A percentile compares a stretch with the other conserved stretches of the same genome.
phyloP scores from a whole-genome alignment of 1,139 yeast species.

The Diutina rugosa region DNA sequence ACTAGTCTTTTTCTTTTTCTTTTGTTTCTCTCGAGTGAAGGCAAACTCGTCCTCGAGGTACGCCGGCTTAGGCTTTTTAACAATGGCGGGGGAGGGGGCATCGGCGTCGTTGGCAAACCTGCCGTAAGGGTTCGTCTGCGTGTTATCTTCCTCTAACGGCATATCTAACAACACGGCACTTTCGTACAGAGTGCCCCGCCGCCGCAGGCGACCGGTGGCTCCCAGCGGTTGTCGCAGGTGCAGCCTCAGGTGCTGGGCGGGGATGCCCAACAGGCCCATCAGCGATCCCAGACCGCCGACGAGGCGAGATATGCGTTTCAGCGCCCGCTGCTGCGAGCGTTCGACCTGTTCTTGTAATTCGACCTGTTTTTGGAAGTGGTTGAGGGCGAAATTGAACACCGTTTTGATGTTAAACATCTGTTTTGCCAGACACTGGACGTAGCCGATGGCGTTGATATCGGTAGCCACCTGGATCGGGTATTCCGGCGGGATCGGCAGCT shows the following conservation, averaged over 20 bases:
- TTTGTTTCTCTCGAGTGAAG: background rate
- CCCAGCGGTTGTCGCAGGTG: constrained; percentile 1
- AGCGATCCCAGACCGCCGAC: constrained; percentile 8
- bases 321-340: constrained; percentile 10
- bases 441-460: constrained; percentile 63
- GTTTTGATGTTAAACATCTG: constrained; percentile 51
- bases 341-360: constrained; percentile 28
- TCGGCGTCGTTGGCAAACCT: background rate
- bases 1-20: background rate
- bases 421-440: constrained; percentile 71
- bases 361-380: constrained; percentile 21
- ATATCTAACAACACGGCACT: background rate
- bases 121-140: background rate
- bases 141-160: background rate
- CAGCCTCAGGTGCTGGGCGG: background rate
- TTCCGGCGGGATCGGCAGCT: constrained; percentile 29
- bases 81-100: background rate
- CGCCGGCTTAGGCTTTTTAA: background rate
- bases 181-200: background rate
- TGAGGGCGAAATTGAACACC: constrained; percentile 47
- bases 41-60: background rate
- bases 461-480: constrained; percentile 45
- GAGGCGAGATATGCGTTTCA: constrained; percentile 22
- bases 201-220: background rate
- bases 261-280: background rate